Evolutionary conservation across 2,329 filamentous ascomycete species (phyloP), one percentile per base, ranked within the genome.

Genomic region (Penicillium olsonii): DNA sequence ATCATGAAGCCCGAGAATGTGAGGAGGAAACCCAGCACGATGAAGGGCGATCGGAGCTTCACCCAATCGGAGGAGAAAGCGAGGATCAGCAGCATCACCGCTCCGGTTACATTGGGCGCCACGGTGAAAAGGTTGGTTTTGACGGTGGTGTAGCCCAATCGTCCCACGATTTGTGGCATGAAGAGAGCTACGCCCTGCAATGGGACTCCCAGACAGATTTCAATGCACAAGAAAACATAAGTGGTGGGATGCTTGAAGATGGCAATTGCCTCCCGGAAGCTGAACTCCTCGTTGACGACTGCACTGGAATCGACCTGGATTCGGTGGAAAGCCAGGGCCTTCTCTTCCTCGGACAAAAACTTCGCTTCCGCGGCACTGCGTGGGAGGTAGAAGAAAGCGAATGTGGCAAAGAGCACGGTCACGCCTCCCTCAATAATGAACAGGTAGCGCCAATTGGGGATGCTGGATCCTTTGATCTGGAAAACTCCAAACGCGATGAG

Each of bases 101-200:
- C 87, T 1, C 88, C 89, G 0, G 82, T 83, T 38, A 90, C 79
- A 60, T 92, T 92, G 1, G 89, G 89, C 0, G 88, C 89, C 0
- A 92, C 88, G 0, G 88, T 92, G 70, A 88, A 91, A 0, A 92
- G 77, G 61, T 94, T 92, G 0, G 88, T 91, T 60, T 83, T 83
- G 52, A 84, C 76, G n/a, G 75, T 78, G 41, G 66, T 57, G 62
- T 80, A 83, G 9, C 77, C 76, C 4, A 84, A 70, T 2, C 78
- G 68, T 3, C 66, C 67, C 17, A 84, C 74, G 53, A 84, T 84
- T 53, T 83, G 79, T 0, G 82, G 82, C 38, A 84, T 65, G 65
- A 84, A 84, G 2, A 84, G 73, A 0, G 73, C 68, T 4, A 84
- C 80, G 5, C 76, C 79, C 54, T 83, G 80, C 10, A 84, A 63